Base-by-base conservation (phyloP, 2,329 filamentous ascomycete genomes). In the Tolypocladium paradoxum region DNA sequence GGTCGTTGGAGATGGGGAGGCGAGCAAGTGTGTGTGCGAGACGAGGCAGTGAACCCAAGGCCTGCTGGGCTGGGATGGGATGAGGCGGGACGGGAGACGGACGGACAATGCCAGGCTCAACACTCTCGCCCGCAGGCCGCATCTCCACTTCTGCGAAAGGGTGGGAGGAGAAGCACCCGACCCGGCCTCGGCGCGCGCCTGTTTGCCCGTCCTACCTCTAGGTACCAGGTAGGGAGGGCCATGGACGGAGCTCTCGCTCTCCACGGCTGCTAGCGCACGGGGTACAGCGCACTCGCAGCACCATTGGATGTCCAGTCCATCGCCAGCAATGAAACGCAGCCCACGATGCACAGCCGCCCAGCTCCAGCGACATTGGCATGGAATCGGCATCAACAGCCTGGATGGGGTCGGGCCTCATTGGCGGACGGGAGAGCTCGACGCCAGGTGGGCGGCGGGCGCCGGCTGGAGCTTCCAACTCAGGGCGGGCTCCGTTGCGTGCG, bases 61-160 rank as follows among this genome's bases (percentile, higher is more conserved):
- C 45, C 29, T 20, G 45, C 29, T 34, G 29, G 18, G 45, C 36
- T 24, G 36, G 27, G 18, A 22, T 34, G 7, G 27, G 49, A 50
- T 33, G 8, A n/a, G 37, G 50, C 53, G 34, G 53, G 40, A 50
- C 47, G 27, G 37, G 48, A 55, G 27, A 29, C 46, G 22, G 34
- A 33, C n/a, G 9, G 4, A 45, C 12, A 24, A 11, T 9, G 40
- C 8, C 40, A n/a, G 40, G 40, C 24, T 45, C 40, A 45, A 16
- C 40, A 29, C 14, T 8, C 40, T 29, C 40, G 24, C 8, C 6
- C 43, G 24, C 27, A 6, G 8, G 20, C 12, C 20, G 38, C 24
- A 31, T 47, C 43, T 33, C 43, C 43, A 47, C 43, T n/a, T 27
- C 38, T 11, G 18, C 27, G 12, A 18, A 29, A 31, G 20, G 29